Evolutionary conservation across 2,329 filamentous ascomycete species (phyloP), one percentile per base, ranked within the genome.

Genomic region (Penicillium sp.): DNA sequence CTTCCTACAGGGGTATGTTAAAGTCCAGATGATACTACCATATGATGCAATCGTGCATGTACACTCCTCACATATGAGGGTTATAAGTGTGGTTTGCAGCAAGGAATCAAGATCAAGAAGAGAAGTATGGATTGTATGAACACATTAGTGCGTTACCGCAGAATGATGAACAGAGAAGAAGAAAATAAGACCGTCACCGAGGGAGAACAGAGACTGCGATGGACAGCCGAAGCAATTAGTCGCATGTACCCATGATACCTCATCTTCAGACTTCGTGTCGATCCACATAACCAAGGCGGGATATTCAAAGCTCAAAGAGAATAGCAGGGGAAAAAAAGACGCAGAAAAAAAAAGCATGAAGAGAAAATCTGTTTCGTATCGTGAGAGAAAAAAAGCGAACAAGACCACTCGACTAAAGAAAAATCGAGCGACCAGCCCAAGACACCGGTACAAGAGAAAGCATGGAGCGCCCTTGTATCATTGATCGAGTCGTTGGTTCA

Each of bases 81-180:
- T 33, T 2, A 33, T 11, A 14, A 10, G n/a, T 31, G 9, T 16
- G 22, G 8, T 19, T 48, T 48, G n/a, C n/a, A 19, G 22, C 14
- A 14, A 45, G n/a, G 2, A 14, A 8, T 26, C 44, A n/a, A 19
- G 14, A 26, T 22, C 13, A 22, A 33, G 27, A 22, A 14, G 33
- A 19, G 24, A 14, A 46, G 31, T 46, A 44, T 45, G 41, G 10
- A 49, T 45, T 35, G 50, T 51, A 52, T 44, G 35, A 45, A 45
- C 54, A 57, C 27, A 56, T 52, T 48, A 52, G 29, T 45, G 27
- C 35, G 46, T 29, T 31, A 44, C 41, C 44, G 22, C 13, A 45
- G 50, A 48, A 22, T 57, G 44, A 37, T 39, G 24, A 35, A 57
- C 47, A 57, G 21, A 14, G 33, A 48, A 49, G 27, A 56, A 35